These are phyloP conservation scores for Colletotrichum tofieldiae DNA, from an alignment of 2,329 filamentous ascomycete genomes.

Conservation along the genomic window DNA sequence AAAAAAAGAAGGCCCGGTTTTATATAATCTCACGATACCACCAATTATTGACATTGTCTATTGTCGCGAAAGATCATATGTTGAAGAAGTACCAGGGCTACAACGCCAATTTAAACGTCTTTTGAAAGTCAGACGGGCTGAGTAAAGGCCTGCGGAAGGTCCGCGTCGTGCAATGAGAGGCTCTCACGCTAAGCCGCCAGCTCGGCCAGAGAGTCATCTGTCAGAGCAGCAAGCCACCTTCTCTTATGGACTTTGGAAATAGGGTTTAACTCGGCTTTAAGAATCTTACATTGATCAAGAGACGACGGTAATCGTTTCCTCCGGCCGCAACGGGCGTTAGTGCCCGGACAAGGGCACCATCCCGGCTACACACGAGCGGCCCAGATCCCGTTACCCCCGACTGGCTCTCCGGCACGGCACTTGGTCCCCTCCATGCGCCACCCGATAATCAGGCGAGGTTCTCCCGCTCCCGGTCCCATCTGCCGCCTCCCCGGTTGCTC, in stretches of 20 bases:
- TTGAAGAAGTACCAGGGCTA: neutral
- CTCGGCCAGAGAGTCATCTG: neutral
- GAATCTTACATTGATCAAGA: neutral
- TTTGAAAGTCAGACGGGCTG: neutral
- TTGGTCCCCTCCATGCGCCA: neutral
- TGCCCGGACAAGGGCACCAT: neutral
- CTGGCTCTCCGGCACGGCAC: constrained; percentile 15
- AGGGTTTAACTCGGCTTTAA: constrained; percentile 1
- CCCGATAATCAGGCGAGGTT: constrained; percentile 19
- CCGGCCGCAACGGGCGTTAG: neutral
- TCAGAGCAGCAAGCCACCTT: neutral
- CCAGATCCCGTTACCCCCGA: neutral
- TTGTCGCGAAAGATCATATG: neutral
- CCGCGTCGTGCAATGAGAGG: neutral
- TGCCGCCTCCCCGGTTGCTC: neutral
- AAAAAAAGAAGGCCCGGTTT: neutral
- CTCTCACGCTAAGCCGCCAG: neutral
- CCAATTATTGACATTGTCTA: neutral
- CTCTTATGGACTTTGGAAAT: neutral
- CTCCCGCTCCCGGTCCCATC: constrained; percentile 16
- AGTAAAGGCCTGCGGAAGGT: neutral
- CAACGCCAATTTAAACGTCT: neutral
- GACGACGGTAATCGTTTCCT: neutral
- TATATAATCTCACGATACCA: constrained; percentile 31
- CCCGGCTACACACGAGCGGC: neutral